Evolutionary conservation across 2,329 filamentous ascomycete species (phyloP), one percentile per base, ranked within the genome.

Genomic region (Beauveria brongniartii): DNA sequence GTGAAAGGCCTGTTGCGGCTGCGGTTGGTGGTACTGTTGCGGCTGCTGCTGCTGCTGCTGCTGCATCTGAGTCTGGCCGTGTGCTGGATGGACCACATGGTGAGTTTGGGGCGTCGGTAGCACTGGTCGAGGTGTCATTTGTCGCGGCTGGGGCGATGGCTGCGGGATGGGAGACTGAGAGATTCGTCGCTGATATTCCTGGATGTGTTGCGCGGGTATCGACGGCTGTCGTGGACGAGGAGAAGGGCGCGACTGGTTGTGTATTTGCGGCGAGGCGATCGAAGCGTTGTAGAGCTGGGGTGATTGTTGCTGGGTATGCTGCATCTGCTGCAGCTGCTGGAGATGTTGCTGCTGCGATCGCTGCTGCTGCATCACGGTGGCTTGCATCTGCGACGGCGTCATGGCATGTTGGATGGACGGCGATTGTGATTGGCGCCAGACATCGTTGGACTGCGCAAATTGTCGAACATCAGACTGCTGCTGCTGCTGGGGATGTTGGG

Each of bases 261-360:
- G 69, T 61, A 54, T 40, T 60, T 60, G 58, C 16, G 48, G 58
- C 3, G 48, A 53, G 16, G 37, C 50, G 30, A 60, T 41, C 10
- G 58, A 60, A 30, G 24, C 54, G 51, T 60, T 54, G 50, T 60
- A 60, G 22, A 60, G 48, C 18, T 48, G 58, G 9, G 62, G 64
- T 62, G 62, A 67, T 48, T 61, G 68, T 16, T 69, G 67, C 59
- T 72, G 68, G 5, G 69, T 67, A 28, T 71, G 70, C 3, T 68
- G 69, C 52, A 56, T 55, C 70, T 70, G 66, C 20, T 69, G 68
- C 61, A 64, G 62, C 63, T 71, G 70, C 14, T 70, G 70, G 3
- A 64, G 63, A 65, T 58, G 73, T 54, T 65, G 62, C 43, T 66
- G 65, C 34, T 69, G 72, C 28, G 53, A 56, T 46, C 43, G 53